Evolutionary conservation across 495 filamentous ascomycete genomes (phyloP), one percentile per base, ranked within the genome.

Genomic region (Parmelia sp.): DNA sequence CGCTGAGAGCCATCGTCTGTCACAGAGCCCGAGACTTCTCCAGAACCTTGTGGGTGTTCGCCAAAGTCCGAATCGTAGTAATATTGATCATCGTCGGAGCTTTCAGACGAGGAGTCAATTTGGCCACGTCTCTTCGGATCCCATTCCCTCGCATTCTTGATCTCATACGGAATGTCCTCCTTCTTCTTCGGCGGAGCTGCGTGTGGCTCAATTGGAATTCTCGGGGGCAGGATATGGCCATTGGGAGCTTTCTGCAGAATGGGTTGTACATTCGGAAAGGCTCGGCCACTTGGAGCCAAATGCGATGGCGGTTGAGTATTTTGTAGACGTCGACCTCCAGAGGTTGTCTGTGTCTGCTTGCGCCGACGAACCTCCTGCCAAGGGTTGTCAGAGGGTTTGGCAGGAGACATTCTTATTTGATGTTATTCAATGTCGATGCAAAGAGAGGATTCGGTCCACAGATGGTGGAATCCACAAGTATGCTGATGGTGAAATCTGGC

Each of bases 71-170:
- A 36, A 29, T 47, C 17, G 19, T 44, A 35, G 5, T 58, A 8
- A 31, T 56, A 39, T n/a, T n/a, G n/a, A 27, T 44, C 40, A 17
- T 51, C 51, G 2, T 64, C 25, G 21, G 63, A 60, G 2, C 47
- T 57, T 4, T 55, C 47, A 33, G 56, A 51, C 4, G 59, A 62
- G 9, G 21, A 7, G 8, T 57, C 27, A 15, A n/a, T 42, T 1
- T 39, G 19, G 1, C 31, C 36, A 15, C 39, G 12, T n/a, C 45
- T 45, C 25, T 65, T 45, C 2, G 58, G 25, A 19, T 65, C 64
- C 65, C 60, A 63, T 6, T 62, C 65, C 27, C 53, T 55, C 27
- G 29, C 27, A 36, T 66, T 62, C 39, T 37, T 56, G n/a, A 66
- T 23, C 29, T 66, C 65, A 23, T 58, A 63, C 0, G 65, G 65